Base-by-base conservation (phyloP, 768 basidiomycete species). In the Inosperma sp. region DNA sequence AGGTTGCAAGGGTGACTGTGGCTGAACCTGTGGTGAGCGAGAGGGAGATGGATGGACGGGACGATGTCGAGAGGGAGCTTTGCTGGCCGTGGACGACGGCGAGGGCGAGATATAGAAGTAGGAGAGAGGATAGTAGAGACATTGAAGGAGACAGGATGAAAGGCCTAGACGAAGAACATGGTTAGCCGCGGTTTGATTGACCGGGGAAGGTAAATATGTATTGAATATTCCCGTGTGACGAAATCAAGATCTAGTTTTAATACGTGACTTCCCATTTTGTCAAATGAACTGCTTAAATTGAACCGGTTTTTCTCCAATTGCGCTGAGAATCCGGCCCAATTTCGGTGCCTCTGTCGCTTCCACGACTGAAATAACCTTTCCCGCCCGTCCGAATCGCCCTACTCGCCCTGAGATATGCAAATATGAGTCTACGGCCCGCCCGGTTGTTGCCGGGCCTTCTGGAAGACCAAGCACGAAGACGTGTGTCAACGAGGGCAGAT, bases 381-480 rank as follows among this genome's bases (percentile, higher is more conserved):
- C 87, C 17, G 65, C 67, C 35, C 77, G 65, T 37, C 83, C 82
- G 62, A 86, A 84, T 52, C 87, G 76, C 17, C 87, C 86, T n/a
- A 83, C 84, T 10, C 88, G 80, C 12, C 88, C 88, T 5, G 84
- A 81, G 34, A 83, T 68, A 59, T 90, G 88, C 56, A 82, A 53
- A 62, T 90, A 90, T 33, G 72, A 72, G 56, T 85, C 83, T 31
- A 79, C 76, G 9, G 68, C 66, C 56, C 62, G 62, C 25, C 72
- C 74, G 40, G 60, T 69, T 30, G 72, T 68, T 39, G 58, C 66
- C 9, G 59, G 65, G 25, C 71, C 75, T 52, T 78, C 75, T 5
- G 80, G 76, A 3, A 84, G 67, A 4, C 86, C 86, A 37, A 85
- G 66, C 43, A 88, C 69, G 63, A 91, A 88, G 16, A 90, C 87